Conservation (phyloP, 2,329 filamentous ascomycete genomes). For the Pestalotiopsis sp. region DNA sequence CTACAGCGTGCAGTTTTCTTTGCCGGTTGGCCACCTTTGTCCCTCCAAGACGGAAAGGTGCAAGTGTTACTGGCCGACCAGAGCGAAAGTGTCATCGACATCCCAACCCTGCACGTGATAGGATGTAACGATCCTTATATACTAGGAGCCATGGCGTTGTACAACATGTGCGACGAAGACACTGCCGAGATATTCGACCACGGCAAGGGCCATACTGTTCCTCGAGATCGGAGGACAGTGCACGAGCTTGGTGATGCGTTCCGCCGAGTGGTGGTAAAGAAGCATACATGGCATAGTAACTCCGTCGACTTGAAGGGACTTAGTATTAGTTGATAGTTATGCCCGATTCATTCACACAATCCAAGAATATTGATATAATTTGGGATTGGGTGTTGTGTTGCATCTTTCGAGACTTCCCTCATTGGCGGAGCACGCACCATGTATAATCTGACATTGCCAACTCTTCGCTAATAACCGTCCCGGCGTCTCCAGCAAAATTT, state of each 20-base stretch:
- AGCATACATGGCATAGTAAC: background rate
- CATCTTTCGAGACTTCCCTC: no score
- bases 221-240: slow-evolving; percentile 34
- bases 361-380: no score
- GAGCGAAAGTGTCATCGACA: slow-evolving; percentile 38
- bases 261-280: background rate
- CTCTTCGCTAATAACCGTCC: no score
- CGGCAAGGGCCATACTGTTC: slow-evolving; percentile 44
- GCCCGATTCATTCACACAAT: no score
- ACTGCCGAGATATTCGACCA: slow-evolving; percentile 45
- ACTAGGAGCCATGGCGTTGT: slow-evolving; percentile 40
- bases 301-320: no score
- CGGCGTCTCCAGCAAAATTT: no score
- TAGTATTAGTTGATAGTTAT: no score
- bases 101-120: slow-evolving; percentile 44
- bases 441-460: no score
- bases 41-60: slow-evolving; percentile 32
- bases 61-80: slow-evolving; percentile 37
- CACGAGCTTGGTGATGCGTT: slow-evolving; percentile 27
- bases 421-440: no score
- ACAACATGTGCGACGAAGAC: slow-evolving; percentile 44
- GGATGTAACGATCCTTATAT: slow-evolving; percentile 42
- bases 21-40: slow-evolving; percentile 45
- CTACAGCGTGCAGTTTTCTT: slow-evolving; percentile 49
- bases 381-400: no score